These are phyloP conservation scores for Dovyalis caffra DNA, from an alignment of 345 rosid species.

Conservation along the genomic window DNA sequence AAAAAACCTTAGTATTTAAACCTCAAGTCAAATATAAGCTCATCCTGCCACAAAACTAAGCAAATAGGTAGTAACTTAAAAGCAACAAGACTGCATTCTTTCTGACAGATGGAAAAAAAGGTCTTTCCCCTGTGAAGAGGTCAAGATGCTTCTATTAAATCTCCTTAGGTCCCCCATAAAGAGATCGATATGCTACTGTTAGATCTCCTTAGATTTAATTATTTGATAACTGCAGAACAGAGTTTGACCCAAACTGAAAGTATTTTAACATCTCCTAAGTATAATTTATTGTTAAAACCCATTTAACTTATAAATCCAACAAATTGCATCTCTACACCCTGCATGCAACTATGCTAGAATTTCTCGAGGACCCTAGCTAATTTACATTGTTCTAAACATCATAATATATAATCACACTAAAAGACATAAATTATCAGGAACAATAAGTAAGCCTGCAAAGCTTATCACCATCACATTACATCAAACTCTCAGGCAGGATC, in stretches of 20 bases:
- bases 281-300: neutral
- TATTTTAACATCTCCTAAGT: neutral
- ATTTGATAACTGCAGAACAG: neutral
- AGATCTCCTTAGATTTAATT: neutral
- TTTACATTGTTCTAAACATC: neutral
- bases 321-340: neutral
- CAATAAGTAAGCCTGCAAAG: too few relatives aligned
- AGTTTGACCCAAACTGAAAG: neutral
- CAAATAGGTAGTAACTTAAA: neutral
- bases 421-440: neutral
- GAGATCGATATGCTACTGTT: neutral
- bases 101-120: neutral
- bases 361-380: neutral
- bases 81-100: neutral
- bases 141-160: too few relatives aligned
- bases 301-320: neutral
- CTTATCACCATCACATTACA: too few relatives aligned
- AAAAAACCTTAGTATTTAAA: neutral
- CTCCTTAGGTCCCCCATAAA: too few relatives aligned
- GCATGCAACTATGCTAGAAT: neutral
- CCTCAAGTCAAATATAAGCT: neutral
- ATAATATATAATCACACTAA: neutral
- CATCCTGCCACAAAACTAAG: conserved; percentile 8
- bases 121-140: conserved; percentile 1
- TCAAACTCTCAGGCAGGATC: too few relatives aligned